Evolutionary conservation across 176 grass and related monocot species (phyloP), one percentile per base, ranked within the genome.

Genomic region (Saccharum spontaneum): DNA sequence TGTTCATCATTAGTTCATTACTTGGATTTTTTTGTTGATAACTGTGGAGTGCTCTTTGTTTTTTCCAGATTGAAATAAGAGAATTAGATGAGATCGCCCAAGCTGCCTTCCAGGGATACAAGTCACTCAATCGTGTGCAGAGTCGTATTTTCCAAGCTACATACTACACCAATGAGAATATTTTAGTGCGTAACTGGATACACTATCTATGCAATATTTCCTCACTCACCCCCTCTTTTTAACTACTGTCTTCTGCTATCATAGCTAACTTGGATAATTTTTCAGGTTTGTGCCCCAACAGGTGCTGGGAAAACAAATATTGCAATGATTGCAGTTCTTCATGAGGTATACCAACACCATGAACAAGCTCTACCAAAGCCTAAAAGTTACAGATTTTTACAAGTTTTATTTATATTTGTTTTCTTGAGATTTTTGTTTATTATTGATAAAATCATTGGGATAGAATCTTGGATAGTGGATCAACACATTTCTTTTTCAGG

Each of bases 241-340:
- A 70, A 71, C 9, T 34, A 81, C 22, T 31, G 18, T 55, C 22
- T 55, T 52, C 31, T 52, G 78, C 75, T 84, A 63, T 10, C 37
- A 34, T 77, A 71, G 78, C 71, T 86, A 86, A 86, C 55, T 71
- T 89, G 64, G 50, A 74, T 71, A 81, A 79, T 60, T 86, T 81
- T 87, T 67, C 89, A 98, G 96, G 96, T 98, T 90, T 98, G 93
- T 89, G 93, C 96, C 73, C 96, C 96, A 14, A 98, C 96, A 71
- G 96, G 96, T 90, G 96, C 96, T 93, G 96, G 96, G 43, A 98
- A 98, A 92, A 98, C 96, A 66, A 98, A 98, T 61, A 98, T 98
- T 81, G 96, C 96, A 59, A 98, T 98, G 96, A 95, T 98, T 85
- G 87, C 96, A 78, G 80, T 98, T 87, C 96, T 98, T 82, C 96